A percentile compares a stretch with the other conserved stretches of the same genome.
Evolutionary conservation across 129 eudicot species (phyloP).

Genomic region (Oenanthe sinensis): DNA sequence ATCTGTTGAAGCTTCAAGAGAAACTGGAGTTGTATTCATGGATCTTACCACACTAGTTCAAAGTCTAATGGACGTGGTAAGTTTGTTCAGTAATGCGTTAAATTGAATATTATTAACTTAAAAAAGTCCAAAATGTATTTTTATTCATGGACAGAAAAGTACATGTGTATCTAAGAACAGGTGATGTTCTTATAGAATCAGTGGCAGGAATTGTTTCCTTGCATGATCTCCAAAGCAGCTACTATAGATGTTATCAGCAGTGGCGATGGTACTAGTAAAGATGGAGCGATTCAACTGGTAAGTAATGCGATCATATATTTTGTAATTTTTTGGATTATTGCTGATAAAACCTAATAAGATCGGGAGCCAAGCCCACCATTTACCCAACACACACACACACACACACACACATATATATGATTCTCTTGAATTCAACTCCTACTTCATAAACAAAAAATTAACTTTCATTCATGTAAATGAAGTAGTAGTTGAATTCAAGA

Average conservation of each 20-base stretch:
- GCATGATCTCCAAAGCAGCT: conserved; percentile 74
- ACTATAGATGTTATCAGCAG: conserved; percentile 57
- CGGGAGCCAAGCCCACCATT: not conserved
- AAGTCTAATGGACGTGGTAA: conserved; percentile 83
- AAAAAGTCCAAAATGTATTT: not conserved
- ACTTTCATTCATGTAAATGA: not conserved
- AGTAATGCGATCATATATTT: not conserved
- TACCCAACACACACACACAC: not conserved
- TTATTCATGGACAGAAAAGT: not conserved
- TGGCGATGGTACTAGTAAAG: conserved; percentile 61
- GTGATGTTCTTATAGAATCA: conserved; percentile 39
- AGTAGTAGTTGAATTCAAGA: too few species aligned
- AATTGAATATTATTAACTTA: not conserved
- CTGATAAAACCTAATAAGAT: not conserved
- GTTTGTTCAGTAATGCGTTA: not conserved
- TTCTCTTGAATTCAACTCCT: not conserved
- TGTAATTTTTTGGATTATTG: not conserved
- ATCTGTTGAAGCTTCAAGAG: conserved; percentile 87
- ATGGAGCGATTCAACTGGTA: conserved; percentile 77
- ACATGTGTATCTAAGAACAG: not conserved
- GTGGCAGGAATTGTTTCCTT: conserved; percentile 81
- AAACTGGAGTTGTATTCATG: conserved; percentile 48
- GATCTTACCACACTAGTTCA: conserved; percentile 71
- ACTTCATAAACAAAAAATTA: not conserved
- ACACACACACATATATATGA: too few species aligned